phyloP scores from a whole-genome alignment of 2,329 filamentous ascomycete genomes.

The Tympanopsis confertula region DNA sequence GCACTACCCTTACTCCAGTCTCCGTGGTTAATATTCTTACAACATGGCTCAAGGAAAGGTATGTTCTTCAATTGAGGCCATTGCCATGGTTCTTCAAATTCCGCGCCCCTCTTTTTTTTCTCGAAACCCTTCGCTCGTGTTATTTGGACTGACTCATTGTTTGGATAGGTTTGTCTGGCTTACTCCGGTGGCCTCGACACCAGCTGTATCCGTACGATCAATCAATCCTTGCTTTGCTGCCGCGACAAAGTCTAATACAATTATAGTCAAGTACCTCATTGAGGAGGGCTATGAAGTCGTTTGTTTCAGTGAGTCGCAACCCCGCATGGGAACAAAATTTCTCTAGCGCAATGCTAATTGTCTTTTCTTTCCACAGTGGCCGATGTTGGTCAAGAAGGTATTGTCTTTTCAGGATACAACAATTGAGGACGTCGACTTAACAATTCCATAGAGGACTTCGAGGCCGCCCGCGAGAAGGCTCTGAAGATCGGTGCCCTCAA shows the following conservation, averaged over 20 bases:
- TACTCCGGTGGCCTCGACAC: not conserved
- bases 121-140: not conserved
- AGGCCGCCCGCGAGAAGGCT: not conserved
- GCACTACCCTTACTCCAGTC: not conserved
- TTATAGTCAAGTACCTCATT: conserved; percentile 1
- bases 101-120: too few relatives aligned
- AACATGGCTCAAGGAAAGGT: not conserved
- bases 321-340: too few relatives aligned
- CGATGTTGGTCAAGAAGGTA: conserved; percentile 1
- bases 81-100: too few relatives aligned
- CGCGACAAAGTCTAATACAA: not conserved
- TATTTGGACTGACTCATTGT: not conserved
- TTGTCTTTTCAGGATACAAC: not conserved
- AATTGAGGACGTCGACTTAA: not conserved
- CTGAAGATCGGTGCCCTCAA: not conserved
- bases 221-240: not conserved
- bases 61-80: not conserved
- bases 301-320: not conserved
- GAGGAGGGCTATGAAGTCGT: not conserved
- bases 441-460: not conserved
- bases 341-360: too few relatives aligned
- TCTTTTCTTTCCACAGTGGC: not conserved
- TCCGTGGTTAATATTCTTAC: not conserved
- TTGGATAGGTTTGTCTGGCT: not conserved
- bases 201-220: not conserved